A percentile compares a stretch with the other conserved stretches of the same genome.
Evolutionary conservation across 1,284 basidiomycete species (phyloP).

Genomic region (Puccinia brachypodii): DNA sequence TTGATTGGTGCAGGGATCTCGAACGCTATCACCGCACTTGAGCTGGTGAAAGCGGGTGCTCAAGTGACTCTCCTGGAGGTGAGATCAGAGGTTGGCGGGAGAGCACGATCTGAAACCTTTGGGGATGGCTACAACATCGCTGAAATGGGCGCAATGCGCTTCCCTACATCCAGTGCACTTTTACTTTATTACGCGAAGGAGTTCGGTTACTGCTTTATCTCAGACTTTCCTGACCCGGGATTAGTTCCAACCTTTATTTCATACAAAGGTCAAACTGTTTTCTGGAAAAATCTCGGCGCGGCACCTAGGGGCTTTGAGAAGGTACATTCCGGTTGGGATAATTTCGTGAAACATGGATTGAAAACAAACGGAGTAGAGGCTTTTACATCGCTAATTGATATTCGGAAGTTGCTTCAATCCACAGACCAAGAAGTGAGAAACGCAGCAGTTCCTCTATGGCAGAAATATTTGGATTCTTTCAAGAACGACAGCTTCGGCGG

Average conservation of each 20-base stretch:
- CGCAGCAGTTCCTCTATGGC: not conserved
- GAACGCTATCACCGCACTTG: conserved; percentile 3
- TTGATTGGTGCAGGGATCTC: conserved; percentile 16
- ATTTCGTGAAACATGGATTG: conserved; percentile 1
- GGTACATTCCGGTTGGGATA: conserved; percentile 14
- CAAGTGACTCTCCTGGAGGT: conserved; percentile 7
- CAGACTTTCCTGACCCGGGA: conserved; percentile 1
- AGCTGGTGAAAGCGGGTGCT: conserved; percentile 15
- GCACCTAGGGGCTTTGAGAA: not conserved
- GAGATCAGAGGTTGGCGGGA: not conserved
- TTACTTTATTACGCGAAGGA: conserved; percentile 14
- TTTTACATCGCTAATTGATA: not conserved
- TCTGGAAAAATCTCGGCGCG: not conserved
- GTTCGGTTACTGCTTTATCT: conserved; percentile 6
- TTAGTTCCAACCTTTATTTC: conserved; percentile 4
- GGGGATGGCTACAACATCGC: not conserved
- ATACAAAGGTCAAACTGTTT: not conserved
- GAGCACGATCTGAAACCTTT: conserved; percentile 4
- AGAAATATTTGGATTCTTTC: conserved; percentile 9
- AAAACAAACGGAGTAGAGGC: not conserved
- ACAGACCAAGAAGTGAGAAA: not conserved
- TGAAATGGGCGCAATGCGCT: conserved; percentile 22
- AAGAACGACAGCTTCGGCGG: not conserved
- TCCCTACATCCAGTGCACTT: conserved; percentile 10
- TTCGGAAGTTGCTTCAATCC: not conserved